Percentiles rank a stretch among this genome's conserved stretches.
phyloP scores from a whole-genome alignment of 257 asterid genomes.

The Capsicum pubescens region DNA sequence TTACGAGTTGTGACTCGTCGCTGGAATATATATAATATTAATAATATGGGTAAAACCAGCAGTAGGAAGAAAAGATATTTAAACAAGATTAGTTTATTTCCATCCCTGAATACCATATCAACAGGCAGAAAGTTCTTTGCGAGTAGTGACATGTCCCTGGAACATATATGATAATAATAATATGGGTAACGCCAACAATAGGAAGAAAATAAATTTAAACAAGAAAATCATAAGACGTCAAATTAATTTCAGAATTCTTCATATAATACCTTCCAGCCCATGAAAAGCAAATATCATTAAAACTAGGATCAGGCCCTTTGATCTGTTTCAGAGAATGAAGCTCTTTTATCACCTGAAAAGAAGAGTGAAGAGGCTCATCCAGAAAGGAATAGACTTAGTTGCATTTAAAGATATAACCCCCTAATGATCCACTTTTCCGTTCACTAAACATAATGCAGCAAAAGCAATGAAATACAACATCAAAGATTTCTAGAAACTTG shows the following conservation, averaged over 20 bases:
- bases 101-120: slow-evolving; percentile 79
- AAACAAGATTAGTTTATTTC: slow-evolving; percentile 57
- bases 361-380: background rate
- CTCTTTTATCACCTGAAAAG: slow-evolving; percentile 64
- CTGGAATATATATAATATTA: slow-evolving; percentile 54
- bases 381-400: background rate
- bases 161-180: slow-evolving; percentile 42
- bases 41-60: slow-evolving; percentile 36
- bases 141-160: slow-evolving; percentile 70
- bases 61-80: background rate
- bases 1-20: slow-evolving; percentile 65
- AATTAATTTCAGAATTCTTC: background rate
- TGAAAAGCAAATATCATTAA: slow-evolving; percentile 86
- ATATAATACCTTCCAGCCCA: slow-evolving; percentile 83
- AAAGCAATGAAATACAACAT: slow-evolving; percentile 16
- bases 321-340: slow-evolving; percentile 68
- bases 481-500: slow-evolving; percentile 36
- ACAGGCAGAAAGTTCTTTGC: slow-evolving; percentile 73
- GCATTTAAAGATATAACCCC: background rate
- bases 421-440: background rate
- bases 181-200: slow-evolving; percentile 34
- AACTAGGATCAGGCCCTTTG: slow-evolving; percentile 86
- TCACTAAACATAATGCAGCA: background rate
- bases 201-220: background rate
- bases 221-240: background rate